These are phyloP conservation scores for Jatropha podagrica DNA, from an alignment of 441 rosid species.

Conservation along the genomic window DNA sequence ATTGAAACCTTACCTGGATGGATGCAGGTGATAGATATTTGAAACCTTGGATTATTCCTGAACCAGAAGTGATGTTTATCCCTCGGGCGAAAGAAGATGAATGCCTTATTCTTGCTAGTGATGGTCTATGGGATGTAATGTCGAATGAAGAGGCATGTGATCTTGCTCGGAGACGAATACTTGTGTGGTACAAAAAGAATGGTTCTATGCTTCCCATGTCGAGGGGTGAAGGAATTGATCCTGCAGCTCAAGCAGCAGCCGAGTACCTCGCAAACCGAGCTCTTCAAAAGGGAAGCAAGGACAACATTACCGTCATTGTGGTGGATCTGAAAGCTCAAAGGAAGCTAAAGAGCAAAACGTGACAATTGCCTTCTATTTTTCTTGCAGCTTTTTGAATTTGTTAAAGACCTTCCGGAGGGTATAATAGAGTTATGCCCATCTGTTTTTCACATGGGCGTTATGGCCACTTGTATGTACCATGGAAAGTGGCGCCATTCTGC, in stretches of 20 bases:
- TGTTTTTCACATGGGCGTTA: slow-evolving; percentile 39
- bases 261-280: slow-evolving; percentile 74
- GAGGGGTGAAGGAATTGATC: slow-evolving; percentile 51
- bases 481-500: slow-evolving; percentile 21
- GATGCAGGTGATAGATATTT: slow-evolving; percentile 80
- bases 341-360: slow-evolving; percentile 74
- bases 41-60: slow-evolving; percentile 88
- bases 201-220: slow-evolving; percentile 30
- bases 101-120: slow-evolving; percentile 82
- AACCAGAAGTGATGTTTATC: slow-evolving; percentile 74
- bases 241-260: slow-evolving; percentile 86
- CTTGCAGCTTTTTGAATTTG: neutral
- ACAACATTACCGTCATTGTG: slow-evolving; percentile 68
- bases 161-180: slow-evolving; percentile 72
- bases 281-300: slow-evolving; percentile 83
- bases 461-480: slow-evolving; percentile 26
- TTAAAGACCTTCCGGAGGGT: neutral
- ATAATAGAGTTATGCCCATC: slow-evolving; percentile 27
- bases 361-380: slow-evolving; percentile 22
- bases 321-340: slow-evolving; percentile 87
- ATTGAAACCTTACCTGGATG: neutral
- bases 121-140: slow-evolving; percentile 95
- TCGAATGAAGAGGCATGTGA: slow-evolving; percentile 84
- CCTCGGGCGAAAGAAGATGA: slow-evolving; percentile 84
- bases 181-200: slow-evolving; percentile 80